Evolutionary conservation across 2,329 filamentous ascomycete genomes (phyloP), one percentile per base, ranked within the genome.

Genomic region (Aspergillus felis): DNA sequence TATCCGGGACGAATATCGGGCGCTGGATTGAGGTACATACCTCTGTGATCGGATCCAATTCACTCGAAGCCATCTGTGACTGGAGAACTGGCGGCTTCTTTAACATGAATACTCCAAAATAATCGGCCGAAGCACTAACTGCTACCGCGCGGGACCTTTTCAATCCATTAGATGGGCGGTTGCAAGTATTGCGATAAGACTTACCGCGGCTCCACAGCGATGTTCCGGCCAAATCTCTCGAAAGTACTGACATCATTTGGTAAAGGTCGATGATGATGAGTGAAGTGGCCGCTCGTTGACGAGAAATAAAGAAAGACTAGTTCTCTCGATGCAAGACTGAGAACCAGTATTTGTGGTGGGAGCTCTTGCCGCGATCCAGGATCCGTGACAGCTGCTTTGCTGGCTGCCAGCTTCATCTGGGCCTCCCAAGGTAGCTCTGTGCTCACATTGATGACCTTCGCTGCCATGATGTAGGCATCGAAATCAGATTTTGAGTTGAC

Each of bases 401-500:
- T 55, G 53, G 57, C 57, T 10, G 59, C 61, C 35, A 68, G 56
- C 53, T 60, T 67, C 60, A 73, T 67, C 47, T 74, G 68, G 3
- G 66, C 59, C 32, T 72, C 70, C 66, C 72, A 68, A 2, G 72
- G 67, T 46, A 72, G 61, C 57, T 75, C 78, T 50, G 79, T 76
- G 50, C 76, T 72, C 54, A 82, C 76, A 46, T 90, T 91, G 65
- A 97, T 83, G 14, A 92, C 86, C 57, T 84, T 84, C 4, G 91
- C 91, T 66, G 91, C 89, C 59, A 89, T 81, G 62, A 97, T 97
- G 47, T 86, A 84, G 32, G 85, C 84, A 54, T 87, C 86, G 70
- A 97, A 93, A 70, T 96, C 87, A 44, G 82, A 81, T 73, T 92
- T 95, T 59, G 84, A 84, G n/a, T 84, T 80, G n/a, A 96, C 79